phyloP scores from a whole-genome alignment of 2,329 filamentous ascomycete species.

The Sporothrix curviconia region DNA sequence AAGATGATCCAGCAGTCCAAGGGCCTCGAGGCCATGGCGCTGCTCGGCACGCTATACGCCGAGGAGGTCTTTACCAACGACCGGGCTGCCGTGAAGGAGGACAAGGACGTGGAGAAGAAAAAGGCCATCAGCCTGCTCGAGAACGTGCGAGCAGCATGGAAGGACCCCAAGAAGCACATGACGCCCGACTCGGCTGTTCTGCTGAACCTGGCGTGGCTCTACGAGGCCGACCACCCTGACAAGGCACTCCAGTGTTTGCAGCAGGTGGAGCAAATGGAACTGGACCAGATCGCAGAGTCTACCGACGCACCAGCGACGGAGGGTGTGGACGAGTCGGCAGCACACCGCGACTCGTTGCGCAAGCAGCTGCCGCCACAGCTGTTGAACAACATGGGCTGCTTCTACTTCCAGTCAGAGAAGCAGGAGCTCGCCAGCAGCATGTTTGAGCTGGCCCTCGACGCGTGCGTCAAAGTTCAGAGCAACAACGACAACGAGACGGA shows the following conservation, averaged over 20 bases:
- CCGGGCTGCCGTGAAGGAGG: slow-evolving; percentile 64
- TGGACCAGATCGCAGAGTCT: slow-evolving; percentile 67
- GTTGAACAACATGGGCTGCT: slow-evolving; percentile 95
- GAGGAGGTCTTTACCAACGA: slow-evolving; percentile 87
- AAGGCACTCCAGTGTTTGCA: slow-evolving; percentile 87
- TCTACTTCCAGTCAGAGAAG: slow-evolving; percentile 83
- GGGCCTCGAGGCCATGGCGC: slow-evolving; percentile 79
- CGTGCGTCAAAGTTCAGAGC: slow-evolving; percentile 75
- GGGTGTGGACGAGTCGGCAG: slow-evolving; percentile 53
- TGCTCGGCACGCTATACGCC: slow-evolving; percentile 85
- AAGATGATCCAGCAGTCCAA: slow-evolving; percentile 87
- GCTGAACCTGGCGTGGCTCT: slow-evolving; percentile 83
- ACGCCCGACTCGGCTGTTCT: slow-evolving; percentile 79
- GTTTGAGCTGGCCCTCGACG: slow-evolving; percentile 86
- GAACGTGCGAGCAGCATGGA: slow-evolving; percentile 80
- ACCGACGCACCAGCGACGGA: slow-evolving; percentile 54
- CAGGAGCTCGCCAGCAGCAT: slow-evolving; percentile 72
- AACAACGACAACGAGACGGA: slow-evolving; percentile 65
- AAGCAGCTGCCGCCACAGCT: slow-evolving; percentile 81
- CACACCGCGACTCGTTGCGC: slow-evolving; percentile 56
- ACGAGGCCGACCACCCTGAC: slow-evolving; percentile 78
- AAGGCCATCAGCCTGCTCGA: slow-evolving; percentile 85
- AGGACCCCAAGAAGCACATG: slow-evolving; percentile 80
- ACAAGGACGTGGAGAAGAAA: slow-evolving; percentile 76
- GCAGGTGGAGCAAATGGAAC: slow-evolving; percentile 84